Conservation (phyloP, 2,329 filamentous ascomycete genomes). For the Penicillium sp. region DNA sequence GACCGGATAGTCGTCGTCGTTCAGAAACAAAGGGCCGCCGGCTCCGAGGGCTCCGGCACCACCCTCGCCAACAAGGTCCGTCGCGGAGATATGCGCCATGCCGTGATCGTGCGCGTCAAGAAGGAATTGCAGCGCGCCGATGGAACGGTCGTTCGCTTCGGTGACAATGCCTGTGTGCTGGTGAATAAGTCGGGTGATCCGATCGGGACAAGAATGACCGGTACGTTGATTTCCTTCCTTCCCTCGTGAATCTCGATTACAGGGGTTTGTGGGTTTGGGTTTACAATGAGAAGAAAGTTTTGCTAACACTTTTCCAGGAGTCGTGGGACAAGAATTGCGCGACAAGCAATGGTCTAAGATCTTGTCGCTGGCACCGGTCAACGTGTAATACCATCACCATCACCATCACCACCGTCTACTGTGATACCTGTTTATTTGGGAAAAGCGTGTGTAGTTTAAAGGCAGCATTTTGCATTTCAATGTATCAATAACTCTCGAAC, state of each 20-base stretch:
- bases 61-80: slow-evolving; percentile 90
- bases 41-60: slow-evolving; percentile 71
- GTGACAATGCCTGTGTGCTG: slow-evolving; percentile 96
- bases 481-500: slow-evolving; percentile 21
- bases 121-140: slow-evolving; percentile 87
- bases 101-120: slow-evolving; percentile 87
- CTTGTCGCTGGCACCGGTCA: slow-evolving; percentile 86
- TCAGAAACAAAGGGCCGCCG: slow-evolving; percentile 86
- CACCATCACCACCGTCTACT: slow-evolving; percentile 1
- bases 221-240: slow-evolving; percentile 36
- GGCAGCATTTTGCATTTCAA: slow-evolving; percentile 23
- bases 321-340: slow-evolving; percentile 87
- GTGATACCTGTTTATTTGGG: slow-evolving; percentile 20
- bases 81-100: slow-evolving; percentile 93
- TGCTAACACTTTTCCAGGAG: slow-evolving; percentile 50
- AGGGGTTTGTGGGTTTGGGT: no score
- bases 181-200: slow-evolving; percentile 97
- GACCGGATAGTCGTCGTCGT: slow-evolving; percentile 97
- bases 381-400: slow-evolving; percentile 59
- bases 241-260: neutral
- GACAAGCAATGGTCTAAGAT: slow-evolving; percentile 99
- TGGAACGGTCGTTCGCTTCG: slow-evolving; percentile 88
- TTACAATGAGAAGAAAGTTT: no score
- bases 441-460: slow-evolving; percentile 34
- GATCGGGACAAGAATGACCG: slow-evolving; percentile 88